Conservation (phyloP, 495 filamentous ascomycete genomes). For the Penicillium silybi region DNA sequence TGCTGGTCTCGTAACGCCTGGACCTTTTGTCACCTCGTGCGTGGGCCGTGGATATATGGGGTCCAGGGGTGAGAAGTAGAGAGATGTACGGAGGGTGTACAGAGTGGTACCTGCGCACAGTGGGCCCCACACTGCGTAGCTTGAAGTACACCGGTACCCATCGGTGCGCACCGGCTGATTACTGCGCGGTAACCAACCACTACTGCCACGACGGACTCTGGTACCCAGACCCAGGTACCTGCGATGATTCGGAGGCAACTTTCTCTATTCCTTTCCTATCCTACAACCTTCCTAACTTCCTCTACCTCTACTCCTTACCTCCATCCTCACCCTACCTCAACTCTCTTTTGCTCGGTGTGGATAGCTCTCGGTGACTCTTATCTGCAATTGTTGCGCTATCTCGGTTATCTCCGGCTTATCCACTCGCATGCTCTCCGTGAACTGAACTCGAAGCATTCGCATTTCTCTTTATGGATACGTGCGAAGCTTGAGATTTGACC, state of each 20-base stretch:
- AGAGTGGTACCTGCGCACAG: background rate
- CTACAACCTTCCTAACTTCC: background rate
- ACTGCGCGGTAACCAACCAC: constrained; percentile 4
- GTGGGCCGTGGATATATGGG: constrained; percentile 1
- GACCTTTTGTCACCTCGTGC: background rate
- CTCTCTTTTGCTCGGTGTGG: background rate
- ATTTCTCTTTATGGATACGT: constrained; percentile 7
- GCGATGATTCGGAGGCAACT: constrained; percentile 15
- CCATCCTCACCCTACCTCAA: background rate
- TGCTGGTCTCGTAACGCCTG: background rate
- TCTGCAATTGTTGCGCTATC: constrained; percentile 30
- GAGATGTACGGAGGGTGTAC: background rate
- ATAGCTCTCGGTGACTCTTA: constrained; percentile 7
- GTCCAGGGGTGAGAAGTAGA: background rate
- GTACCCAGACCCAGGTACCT: constrained; percentile 22
- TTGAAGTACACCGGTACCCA: background rate
- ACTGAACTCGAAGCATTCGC: background rate
- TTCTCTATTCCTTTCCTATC: background rate
- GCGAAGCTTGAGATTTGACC: constrained; percentile 2
- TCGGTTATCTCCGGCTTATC: constrained; percentile 40
- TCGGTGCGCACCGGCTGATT: background rate
- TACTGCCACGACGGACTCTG: constrained; percentile 23
- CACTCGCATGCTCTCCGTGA: constrained; percentile 14
- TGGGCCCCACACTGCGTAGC: background rate
- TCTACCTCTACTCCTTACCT: constrained; percentile 8